Percentiles rank a stretch among this genome's conserved stretches.
phyloP scores from a whole-genome alignment of 169 alveolate species.

The Plasmodium vinckei region DNA sequence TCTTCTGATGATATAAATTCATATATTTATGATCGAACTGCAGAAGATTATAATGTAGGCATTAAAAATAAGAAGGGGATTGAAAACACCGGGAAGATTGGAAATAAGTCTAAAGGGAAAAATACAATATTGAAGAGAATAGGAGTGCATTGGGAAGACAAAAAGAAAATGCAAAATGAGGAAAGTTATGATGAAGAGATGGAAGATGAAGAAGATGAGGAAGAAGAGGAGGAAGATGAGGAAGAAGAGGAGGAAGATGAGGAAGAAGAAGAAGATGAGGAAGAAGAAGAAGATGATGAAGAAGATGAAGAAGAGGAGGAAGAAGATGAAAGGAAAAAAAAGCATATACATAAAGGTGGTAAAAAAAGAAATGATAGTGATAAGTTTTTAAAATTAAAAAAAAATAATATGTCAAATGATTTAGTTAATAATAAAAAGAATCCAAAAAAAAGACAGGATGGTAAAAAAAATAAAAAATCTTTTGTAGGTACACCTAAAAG shows the following conservation, averaged over 20 bases:
- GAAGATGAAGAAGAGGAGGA: conserved; percentile 6
- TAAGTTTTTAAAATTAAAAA: neutral
- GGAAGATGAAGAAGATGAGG: conserved; percentile 12
- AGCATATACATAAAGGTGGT: neutral
- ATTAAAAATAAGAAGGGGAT: conserved; percentile 5
- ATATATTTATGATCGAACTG: conserved; percentile 9
- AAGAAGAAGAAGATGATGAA: conserved; percentile 4
- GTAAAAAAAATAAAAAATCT: neutral
- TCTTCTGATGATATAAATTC: conserved; percentile 40
- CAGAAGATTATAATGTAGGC: neutral
- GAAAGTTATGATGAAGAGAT: neutral
- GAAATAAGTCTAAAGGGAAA: neutral
- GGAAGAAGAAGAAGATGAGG: conserved; percentile 22
- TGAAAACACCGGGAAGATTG: neutral
- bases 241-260: conserved; percentile 14
- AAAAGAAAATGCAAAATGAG: neutral
- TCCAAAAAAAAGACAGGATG: neutral
- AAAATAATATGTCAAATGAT: neutral
- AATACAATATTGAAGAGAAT: neutral
- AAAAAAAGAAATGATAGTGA: neutral
- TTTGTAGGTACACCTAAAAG: neutral
- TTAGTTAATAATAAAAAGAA: neutral
- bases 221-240: conserved; percentile 30
- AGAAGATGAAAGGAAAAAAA: neutral
- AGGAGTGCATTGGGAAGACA: neutral